Evolutionary conservation across 306 rosid species (phyloP), one percentile per base, ranked within the genome.

Genomic region (Trifolium fragiferum): DNA sequence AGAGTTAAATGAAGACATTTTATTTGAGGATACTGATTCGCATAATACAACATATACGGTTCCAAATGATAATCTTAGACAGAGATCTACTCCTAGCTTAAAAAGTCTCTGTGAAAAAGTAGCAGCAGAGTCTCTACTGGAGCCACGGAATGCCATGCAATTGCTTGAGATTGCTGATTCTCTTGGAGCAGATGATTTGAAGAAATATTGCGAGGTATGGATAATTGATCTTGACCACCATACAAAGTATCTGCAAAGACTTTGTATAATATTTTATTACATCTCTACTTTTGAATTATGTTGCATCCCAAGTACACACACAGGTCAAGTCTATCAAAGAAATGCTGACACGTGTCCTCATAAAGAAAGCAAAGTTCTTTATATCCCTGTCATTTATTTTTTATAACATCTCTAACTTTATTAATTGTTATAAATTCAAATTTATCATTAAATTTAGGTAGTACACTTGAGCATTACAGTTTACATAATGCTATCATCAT

Each of bases 151-250:
- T 81, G 91, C 98, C 54, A 70, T 90, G 33, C 94, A 88, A 71
- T 62, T 94, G 75, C 95, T 94, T 66, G 97, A 94, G 81, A 92
- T 94, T 79, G 92, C 98, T 3, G 97, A 90, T 75, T 83, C 96
- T 59, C 93, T 94, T 13, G 94, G 83, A 71, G 97, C 95, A 23
- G 79, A 84, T 80, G 89, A 90, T 86, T 74, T 94, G 82, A 83
- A 84, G 85, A 90, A 90, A 84, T 80, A 94, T 41, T 94, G 97
- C 53, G 95, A 94, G 96, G 98, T 93, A 89, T 58, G 51, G 10
- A 38, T 70, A 25, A 89, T 58, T 61, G 7, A 38, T 70, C 38
- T 41, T 70, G 35, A 55, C 63, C 57, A 14, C 74, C 43, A 33
- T 69, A 49, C 50, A 32, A 50, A 40, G 8, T 47, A 35, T 58